These are phyloP conservation scores for Saprolegnia parasitica DNA, from an alignment of 352 stramenopile genomes.

Conservation along the genomic window DNA sequence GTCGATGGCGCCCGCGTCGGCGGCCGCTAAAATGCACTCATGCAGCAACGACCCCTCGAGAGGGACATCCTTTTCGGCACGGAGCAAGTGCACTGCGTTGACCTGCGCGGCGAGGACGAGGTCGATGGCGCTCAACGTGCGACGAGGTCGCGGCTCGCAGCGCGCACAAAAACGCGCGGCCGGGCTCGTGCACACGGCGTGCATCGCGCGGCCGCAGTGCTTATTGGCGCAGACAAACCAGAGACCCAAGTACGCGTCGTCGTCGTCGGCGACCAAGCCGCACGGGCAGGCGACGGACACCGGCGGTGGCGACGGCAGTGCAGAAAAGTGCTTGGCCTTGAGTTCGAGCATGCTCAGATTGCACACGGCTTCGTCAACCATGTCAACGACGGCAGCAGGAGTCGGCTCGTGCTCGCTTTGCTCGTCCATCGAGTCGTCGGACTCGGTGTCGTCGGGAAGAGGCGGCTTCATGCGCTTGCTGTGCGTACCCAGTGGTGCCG, in stretches of 20 bases:
- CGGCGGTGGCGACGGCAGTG: background rate
- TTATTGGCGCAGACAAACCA: background rate
- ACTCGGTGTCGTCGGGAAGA: background rate
- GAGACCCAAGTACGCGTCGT: background rate
- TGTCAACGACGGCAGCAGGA: too few species aligned
- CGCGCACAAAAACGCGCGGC: background rate
- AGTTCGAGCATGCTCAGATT: background rate
- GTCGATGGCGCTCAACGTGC: background rate
- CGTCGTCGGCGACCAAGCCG: background rate
- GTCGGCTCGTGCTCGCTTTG: background rate
- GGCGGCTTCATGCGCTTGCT: conserved; percentile 6
- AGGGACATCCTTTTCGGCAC: too few species aligned
- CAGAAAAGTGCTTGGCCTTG: background rate
- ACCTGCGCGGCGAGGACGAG: background rate
- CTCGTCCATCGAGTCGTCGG: conserved; percentile 1
- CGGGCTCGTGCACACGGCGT: background rate
- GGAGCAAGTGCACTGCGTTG: conserved; percentile 2
- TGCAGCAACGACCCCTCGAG: background rate
- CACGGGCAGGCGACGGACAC: background rate
- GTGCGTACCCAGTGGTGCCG: background rate
- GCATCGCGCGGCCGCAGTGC: background rate
- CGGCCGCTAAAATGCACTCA: background rate
- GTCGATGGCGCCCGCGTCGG: background rate
- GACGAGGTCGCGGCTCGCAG: background rate
- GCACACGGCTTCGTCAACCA: too few species aligned